Evolutionary conservation across 2,329 filamentous ascomycete species (phyloP).

Genomic region (Plectosphaerella sp.): DNA sequence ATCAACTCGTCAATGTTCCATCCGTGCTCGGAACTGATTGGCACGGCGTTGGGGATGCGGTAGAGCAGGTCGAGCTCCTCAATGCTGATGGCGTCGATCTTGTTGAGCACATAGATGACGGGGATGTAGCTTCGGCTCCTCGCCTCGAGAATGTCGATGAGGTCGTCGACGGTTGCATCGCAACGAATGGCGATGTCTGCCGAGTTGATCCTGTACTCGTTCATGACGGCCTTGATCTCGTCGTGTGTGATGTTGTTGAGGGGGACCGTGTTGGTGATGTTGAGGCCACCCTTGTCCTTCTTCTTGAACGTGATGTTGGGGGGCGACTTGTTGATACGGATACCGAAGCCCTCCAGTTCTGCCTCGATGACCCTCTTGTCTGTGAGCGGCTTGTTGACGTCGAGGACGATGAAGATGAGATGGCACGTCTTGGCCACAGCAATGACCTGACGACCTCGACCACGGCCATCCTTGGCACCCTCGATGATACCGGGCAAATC

Average conservation of each 20-base stretch:
- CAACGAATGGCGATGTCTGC: slow-evolving; percentile 97
- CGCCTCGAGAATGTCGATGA: slow-evolving; percentile 94
- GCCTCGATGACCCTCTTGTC: slow-evolving; percentile 95
- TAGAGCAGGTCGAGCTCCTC: slow-evolving; percentile 96
- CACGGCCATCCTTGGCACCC: slow-evolving; percentile 96
- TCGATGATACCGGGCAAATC: slow-evolving; percentile 98
- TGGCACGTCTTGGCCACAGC: slow-evolving; percentile 98
- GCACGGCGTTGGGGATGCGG: slow-evolving; percentile 92
- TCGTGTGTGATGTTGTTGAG: slow-evolving; percentile 90
- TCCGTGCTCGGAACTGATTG: slow-evolving; percentile 94
- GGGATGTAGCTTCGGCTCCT: slow-evolving; percentile 95
- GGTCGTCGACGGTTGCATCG: slow-evolving; percentile 93
- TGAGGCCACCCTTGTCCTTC: slow-evolving; percentile 97
- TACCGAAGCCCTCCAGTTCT: slow-evolving; percentile 95
- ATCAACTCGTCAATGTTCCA: slow-evolving; percentile 98
- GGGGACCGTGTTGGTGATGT: slow-evolving; percentile 91
- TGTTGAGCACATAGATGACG: slow-evolving; percentile 98
- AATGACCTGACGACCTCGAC: slow-evolving; percentile 96
- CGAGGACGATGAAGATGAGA: slow-evolving; percentile 96
- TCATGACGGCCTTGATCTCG: slow-evolving; percentile 97
- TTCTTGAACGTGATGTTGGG: slow-evolving; percentile 99
- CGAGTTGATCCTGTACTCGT: slow-evolving; percentile 92
- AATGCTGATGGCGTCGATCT: slow-evolving; percentile 97
- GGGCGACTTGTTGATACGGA: slow-evolving; percentile 93
- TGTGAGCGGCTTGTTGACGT: slow-evolving; percentile 96